phyloP scores from a whole-genome alignment of 1,139 yeast genomes.

The Nadsonia starkeyi-henricii region DNA sequence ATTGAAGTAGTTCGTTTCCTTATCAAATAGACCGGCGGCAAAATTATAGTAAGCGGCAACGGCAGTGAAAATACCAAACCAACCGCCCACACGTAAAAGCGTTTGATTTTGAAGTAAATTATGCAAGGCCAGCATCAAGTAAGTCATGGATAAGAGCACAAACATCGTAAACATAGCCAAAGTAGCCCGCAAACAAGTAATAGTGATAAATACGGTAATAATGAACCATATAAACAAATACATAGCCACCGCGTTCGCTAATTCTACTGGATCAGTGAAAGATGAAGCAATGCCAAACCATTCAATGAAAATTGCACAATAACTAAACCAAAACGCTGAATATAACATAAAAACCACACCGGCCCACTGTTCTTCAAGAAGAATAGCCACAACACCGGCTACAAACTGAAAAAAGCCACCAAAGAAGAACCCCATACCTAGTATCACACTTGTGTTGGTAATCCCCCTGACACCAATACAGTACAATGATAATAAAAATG shows the following conservation, averaged over 20 bases:
- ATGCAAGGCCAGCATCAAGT: constrained; percentile 50
- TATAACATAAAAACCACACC: constrained; percentile 67
- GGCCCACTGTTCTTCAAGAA: constrained; percentile 69
- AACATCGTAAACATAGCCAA: constrained; percentile 60
- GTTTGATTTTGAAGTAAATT: constrained; percentile 29
- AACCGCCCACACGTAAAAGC: constrained; percentile 56
- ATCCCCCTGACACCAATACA: constrained; percentile 48
- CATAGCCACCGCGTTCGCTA: constrained; percentile 54
- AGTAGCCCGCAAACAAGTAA: constrained; percentile 70
- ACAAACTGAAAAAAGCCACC: constrained; percentile 66
- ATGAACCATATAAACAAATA: constrained; percentile 66
- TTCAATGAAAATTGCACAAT: constrained; percentile 53
- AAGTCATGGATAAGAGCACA: constrained; percentile 49
- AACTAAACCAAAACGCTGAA: constrained; percentile 81
- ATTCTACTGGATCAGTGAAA: constrained; percentile 27
- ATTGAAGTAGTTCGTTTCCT: constrained; percentile 4
- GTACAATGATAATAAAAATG: constrained; percentile 59
- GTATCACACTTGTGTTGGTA: constrained; percentile 35
- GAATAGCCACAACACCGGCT: constrained; percentile 68
- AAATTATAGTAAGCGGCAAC: constrained; percentile 78
- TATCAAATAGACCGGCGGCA: constrained; percentile 62
- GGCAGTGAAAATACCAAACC: constrained; percentile 60
- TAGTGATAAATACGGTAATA: constrained; percentile 52
- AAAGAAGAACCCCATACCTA: constrained; percentile 71
- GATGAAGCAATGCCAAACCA: constrained; percentile 62